These are phyloP conservation scores for Xylaria digitata DNA, from an alignment of 2,329 filamentous ascomycete species.

Conservation along the genomic window DNA sequence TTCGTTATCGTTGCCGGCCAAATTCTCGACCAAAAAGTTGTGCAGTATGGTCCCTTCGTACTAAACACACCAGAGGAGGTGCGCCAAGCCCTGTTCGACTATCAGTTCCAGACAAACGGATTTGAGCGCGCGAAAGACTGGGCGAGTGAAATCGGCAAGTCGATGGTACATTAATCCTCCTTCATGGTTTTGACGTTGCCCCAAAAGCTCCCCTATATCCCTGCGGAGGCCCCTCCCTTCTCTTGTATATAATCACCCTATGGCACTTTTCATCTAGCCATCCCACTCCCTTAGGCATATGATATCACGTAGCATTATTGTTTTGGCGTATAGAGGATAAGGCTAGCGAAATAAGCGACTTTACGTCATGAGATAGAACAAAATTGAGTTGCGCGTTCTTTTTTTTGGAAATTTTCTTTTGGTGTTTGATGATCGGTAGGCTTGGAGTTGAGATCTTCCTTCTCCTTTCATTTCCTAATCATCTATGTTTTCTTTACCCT, in stretches of 20 bases:
- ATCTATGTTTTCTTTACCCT: slow-evolving; percentile 5
- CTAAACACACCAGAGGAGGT: slow-evolving; percentile 71
- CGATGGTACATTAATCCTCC: slow-evolving; percentile 45
- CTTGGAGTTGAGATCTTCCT: slow-evolving; percentile 7
- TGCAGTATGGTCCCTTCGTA: slow-evolving; percentile 79
- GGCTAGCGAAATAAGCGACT: slow-evolving; percentile 24
- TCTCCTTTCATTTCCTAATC: not conserved
- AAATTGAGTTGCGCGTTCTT: slow-evolving; percentile 16
- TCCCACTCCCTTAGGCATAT: slow-evolving; percentile 11
- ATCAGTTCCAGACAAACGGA: slow-evolving; percentile 71
- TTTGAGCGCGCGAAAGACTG: slow-evolving; percentile 77
- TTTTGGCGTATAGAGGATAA: slow-evolving; percentile 23
- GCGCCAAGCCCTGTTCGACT: slow-evolving; percentile 74
- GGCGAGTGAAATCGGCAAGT: slow-evolving; percentile 68
- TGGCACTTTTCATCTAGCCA: slow-evolving; percentile 11
- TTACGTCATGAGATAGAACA: slow-evolving; percentile 24
- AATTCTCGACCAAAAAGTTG: slow-evolving; percentile 74
- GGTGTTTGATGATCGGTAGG: not conserved
- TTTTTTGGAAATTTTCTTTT: not conserved
- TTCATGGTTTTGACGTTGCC: not conserved
- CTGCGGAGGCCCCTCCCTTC: not conserved
- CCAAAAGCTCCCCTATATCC: not conserved
- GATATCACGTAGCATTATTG: slow-evolving; percentile 25
- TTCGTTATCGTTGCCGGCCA: slow-evolving; percentile 76
- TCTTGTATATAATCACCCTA: slow-evolving; percentile 25